A percentile compares a stretch with the other conserved stretches of the same genome.
phyloP scores from a whole-genome alignment of 169 alveolate species.

The Plasmodium ovale region DNA sequence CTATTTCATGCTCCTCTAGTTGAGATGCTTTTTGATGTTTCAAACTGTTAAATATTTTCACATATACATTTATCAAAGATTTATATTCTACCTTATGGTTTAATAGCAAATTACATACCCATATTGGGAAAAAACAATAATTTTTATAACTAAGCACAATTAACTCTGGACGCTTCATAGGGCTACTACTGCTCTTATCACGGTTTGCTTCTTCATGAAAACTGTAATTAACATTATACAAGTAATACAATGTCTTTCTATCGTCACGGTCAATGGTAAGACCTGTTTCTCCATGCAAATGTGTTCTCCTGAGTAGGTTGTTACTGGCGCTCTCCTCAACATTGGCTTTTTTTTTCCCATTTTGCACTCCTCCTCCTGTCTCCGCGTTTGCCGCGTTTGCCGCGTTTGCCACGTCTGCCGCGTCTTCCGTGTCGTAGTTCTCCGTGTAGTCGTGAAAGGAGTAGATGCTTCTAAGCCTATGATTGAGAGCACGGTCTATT shows the following conservation, averaged over 20 bases:
- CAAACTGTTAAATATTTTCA: slow-evolving; percentile 38
- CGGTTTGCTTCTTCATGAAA: neutral
- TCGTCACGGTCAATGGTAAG: slow-evolving; percentile 40
- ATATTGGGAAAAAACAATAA: slow-evolving; percentile 56
- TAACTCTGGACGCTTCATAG: slow-evolving; percentile 1
- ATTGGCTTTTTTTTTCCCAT: neutral
- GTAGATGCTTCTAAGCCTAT: slow-evolving; percentile 40
- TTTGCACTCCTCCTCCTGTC: neutral
- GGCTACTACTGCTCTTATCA: neutral
- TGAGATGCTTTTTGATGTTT: slow-evolving; percentile 38
- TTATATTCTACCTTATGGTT: slow-evolving; percentile 69
- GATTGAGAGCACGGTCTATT: slow-evolving; percentile 14
- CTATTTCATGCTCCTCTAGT: slow-evolving; percentile 52
- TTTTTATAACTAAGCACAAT: slow-evolving; percentile 57
- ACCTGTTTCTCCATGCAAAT: neutral
- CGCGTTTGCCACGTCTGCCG: neutral
- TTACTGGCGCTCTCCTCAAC: neutral
- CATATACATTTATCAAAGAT: slow-evolving; percentile 40
- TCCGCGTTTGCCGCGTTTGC: neutral
- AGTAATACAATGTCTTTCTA: slow-evolving; percentile 46
- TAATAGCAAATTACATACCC: slow-evolving; percentile 59
- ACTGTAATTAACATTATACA: slow-evolving; percentile 55
- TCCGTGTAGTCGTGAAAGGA: slow-evolving; percentile 65
- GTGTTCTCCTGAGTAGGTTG: neutral
- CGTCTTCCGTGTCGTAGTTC: neutral